These are phyloP conservation scores for Galerina sulciceps DNA, from an alignment of 768 basidiomycete species.

Conservation along the genomic window DNA sequence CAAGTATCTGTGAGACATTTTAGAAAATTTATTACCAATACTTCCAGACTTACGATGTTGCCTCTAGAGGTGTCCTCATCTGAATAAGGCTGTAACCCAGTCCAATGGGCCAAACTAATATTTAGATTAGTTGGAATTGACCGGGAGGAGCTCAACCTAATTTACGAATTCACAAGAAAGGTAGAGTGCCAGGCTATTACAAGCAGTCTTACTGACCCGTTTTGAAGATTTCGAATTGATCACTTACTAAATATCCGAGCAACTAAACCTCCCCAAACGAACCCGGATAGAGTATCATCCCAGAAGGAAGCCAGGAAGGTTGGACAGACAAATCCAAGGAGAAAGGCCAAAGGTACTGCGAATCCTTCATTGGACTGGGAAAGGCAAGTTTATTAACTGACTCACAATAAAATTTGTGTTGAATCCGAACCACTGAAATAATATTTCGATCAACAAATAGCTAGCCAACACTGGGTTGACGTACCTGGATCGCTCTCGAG, in stretches of 20 bases:
- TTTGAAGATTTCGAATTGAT: not conserved
- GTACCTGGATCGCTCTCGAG: slow-evolving; percentile 70
- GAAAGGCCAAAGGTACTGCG: slow-evolving; percentile 62
- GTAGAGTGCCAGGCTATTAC: slow-evolving; percentile 73
- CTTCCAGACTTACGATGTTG: slow-evolving; percentile 56
- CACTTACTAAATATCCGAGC: slow-evolving; percentile 57
- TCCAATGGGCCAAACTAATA: slow-evolving; percentile 74
- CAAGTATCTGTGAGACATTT: slow-evolving; percentile 51
- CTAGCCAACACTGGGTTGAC: slow-evolving; percentile 17
- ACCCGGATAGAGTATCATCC: slow-evolving; percentile 67
- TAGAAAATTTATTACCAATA: not conserved
- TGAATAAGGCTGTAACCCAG: slow-evolving; percentile 81
- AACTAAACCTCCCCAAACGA: slow-evolving; percentile 74
- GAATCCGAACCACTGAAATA: slow-evolving; percentile 62
- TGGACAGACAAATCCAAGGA: slow-evolving; percentile 64
- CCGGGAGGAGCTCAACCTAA: slow-evolving; percentile 2
- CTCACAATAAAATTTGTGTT: slow-evolving; percentile 70
- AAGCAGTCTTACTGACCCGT: not conserved
- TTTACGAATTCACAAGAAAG: slow-evolving; percentile 73
- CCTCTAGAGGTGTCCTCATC: slow-evolving; percentile 81
- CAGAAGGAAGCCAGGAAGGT: slow-evolving; percentile 56
- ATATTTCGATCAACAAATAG: not conserved
- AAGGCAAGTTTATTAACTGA: not conserved
- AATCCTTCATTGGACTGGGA: not conserved
- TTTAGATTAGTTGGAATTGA: not conserved